A percentile compares a stretch with the other conserved stretches of the same genome.
These are phyloP conservation scores for Chytriomyces sp. DNA, from an alignment of 192 early-diverging fungal species.

Conservation along the genomic window DNA sequence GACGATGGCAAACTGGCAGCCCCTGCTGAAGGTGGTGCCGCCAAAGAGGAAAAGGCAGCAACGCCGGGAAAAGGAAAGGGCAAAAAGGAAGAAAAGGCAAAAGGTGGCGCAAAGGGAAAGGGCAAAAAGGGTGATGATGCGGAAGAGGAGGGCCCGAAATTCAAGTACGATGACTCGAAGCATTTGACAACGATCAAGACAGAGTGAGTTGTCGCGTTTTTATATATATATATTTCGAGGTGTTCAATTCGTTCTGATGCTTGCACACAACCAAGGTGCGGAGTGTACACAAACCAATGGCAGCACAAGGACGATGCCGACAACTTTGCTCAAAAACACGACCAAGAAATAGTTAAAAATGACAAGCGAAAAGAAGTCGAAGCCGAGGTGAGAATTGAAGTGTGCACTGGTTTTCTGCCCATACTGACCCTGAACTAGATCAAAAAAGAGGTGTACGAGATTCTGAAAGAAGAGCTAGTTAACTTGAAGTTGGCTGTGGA, in stretches of 20 bases:
- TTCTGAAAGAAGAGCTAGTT: conserved; percentile 65
- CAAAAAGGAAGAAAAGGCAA: conserved; percentile 35
- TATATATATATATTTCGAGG: background rate
- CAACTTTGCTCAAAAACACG: conserved; percentile 69
- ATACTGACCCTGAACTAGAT: conserved; percentile 42
- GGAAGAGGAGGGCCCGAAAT: conserved; percentile 42
- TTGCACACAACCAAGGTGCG: conserved; percentile 16
- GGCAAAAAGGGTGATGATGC: conserved; percentile 44
- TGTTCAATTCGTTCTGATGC: background rate
- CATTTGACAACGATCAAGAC: conserved; percentile 47
- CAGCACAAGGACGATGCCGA: conserved; percentile 60
- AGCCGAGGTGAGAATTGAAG: conserved; percentile 50
- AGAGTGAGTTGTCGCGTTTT: conserved; percentile 41
- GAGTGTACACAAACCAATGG: conserved; percentile 54
- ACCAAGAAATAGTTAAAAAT: conserved; percentile 66
- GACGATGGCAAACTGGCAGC: conserved; percentile 25
- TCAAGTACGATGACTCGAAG: conserved; percentile 57
- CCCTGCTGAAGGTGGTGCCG: conserved; percentile 14
- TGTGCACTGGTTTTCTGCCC: background rate
- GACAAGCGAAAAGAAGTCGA: conserved; percentile 66
- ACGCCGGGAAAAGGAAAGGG: conserved; percentile 17
- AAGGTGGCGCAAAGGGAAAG: conserved; percentile 40
- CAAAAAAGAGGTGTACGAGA: conserved; percentile 62
- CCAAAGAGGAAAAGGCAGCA: conserved; percentile 1
- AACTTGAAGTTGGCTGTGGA: conserved; percentile 67